Evolutionary conservation across 2,329 filamentous ascomycete genomes (phyloP), one percentile per base, ranked within the genome.

Genomic region (Talaromyces sp.): DNA sequence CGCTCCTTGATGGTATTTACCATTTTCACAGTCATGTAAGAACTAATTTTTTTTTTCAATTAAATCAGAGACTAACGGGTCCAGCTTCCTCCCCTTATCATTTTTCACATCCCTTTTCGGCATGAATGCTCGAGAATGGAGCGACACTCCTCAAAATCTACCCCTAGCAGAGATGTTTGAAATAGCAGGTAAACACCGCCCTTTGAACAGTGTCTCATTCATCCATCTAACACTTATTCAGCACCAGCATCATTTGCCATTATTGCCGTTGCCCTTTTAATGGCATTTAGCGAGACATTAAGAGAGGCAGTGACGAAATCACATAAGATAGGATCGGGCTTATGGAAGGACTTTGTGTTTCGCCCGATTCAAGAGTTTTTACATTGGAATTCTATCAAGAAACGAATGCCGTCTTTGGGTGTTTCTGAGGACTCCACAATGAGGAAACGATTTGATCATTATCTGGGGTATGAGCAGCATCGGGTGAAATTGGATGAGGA

Each of bases 61-160:
- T 4, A 16, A 1, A 35, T 14, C 5, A 14, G 19, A 9, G 20
- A 24, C 51, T 50, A 32, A 52, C 7, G 4, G 10, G 17, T 1
- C 5, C 30, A 73, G 70, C 17, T 87, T 86, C 69, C 70, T 86
- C 1, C 85, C 85, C 0, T 66, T 87, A 5, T 84, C 81, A 16
- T 87, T 87, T 71, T 87, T 87, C 67, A 86, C 84, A 0, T 81
- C 82, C 2, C 65, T 87, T 1, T 87, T 87, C 49, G 84, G 85
- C 48, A 86, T 87, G 79, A 87, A 87, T 60, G 83, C 82, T 2
- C 71, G 68, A 3, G 83, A 86, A 67, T 86, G 84, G 84, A 81
- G 80, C 27, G 79, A 75, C 2, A 72, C 72, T 14, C 57, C 65
- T 8, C 54, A 65, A n/a, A 72, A 79, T 19, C 75, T 80, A 27